These are phyloP conservation scores for Sporisorium graminicola DNA, from an alignment of 1,284 basidiomycete species.

Conservation along the genomic window DNA sequence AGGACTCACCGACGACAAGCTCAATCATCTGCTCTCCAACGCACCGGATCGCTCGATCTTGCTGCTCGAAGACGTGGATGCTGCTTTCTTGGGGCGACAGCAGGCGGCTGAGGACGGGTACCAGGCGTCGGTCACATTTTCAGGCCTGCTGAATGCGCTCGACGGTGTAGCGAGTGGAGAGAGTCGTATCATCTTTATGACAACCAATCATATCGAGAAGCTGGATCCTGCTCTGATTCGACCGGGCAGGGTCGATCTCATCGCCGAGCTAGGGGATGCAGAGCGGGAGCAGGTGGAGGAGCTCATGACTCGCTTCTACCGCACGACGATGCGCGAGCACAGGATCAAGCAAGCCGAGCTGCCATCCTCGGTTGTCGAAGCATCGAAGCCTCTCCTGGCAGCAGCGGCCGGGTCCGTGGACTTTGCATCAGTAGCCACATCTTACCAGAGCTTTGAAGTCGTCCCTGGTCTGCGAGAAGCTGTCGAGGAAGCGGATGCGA, in stretches of 20 bases:
- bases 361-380: constrained; percentile 18
- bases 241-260: constrained; percentile 91
- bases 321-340: constrained; percentile 40
- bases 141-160: constrained; percentile 94
- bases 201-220: constrained; percentile 86
- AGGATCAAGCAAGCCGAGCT: constrained; percentile 25
- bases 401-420: constrained; percentile 14
- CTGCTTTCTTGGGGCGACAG: constrained; percentile 79
- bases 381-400: constrained; percentile 25
- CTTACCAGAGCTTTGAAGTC: constrained; percentile 34
- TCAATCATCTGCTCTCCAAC: constrained; percentile 92
- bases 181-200: constrained; percentile 98
- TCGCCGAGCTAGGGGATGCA: constrained; percentile 88
- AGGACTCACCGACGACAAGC: constrained; percentile 94
- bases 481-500: constrained; percentile 25
- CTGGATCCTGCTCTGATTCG: constrained; percentile 90
- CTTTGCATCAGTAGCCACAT: not conserved
- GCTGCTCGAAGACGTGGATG: constrained; percentile 96
- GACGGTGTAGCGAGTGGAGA: constrained; percentile 94
- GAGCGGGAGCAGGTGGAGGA: constrained; percentile 82
- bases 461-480: constrained; percentile 29
- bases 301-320: constrained; percentile 89
- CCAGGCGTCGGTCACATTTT: constrained; percentile 86
- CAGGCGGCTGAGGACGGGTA: constrained; percentile 61
- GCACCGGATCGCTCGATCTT: constrained; percentile 92